A percentile compares a stretch with the other conserved stretches of the same genome.
Evolutionary conservation across 2,329 filamentous ascomycete species (phyloP).

Genomic region (Alternaria postmessia): DNA sequence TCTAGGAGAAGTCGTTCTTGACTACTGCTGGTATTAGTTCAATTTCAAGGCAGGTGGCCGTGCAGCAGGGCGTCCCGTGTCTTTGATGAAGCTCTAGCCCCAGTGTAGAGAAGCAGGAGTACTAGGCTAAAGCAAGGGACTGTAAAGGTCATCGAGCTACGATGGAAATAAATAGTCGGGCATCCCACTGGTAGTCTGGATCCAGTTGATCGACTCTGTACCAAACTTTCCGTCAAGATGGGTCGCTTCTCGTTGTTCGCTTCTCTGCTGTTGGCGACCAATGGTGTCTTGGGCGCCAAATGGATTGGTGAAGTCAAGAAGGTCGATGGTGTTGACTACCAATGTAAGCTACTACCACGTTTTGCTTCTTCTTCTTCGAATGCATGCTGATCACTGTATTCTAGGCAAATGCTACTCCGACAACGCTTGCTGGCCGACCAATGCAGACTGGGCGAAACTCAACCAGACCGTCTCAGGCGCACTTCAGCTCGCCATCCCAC

Average conservation of each 20-base stretch:
- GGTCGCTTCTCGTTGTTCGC: slow-evolving; percentile 30
- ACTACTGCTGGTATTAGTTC: slow-evolving; percentile 2
- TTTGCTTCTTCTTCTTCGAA: no score
- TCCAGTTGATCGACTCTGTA: slow-evolving; percentile 2
- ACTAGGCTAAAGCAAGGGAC: slow-evolving; percentile 3
- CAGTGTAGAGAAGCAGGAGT: not conserved
- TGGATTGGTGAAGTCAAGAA: slow-evolving; percentile 45
- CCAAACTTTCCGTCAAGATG: slow-evolving; percentile 27
- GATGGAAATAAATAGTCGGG: slow-evolving; percentile 15
- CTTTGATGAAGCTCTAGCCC: slow-evolving; percentile 3
- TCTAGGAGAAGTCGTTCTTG: not conserved
- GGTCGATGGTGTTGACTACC: slow-evolving; percentile 33
- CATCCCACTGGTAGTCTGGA: not conserved
- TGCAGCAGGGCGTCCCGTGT: slow-evolving; percentile 12
- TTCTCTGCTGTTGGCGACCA: slow-evolving; percentile 30
- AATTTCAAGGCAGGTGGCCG: not conserved
- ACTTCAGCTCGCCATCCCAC: slow-evolving; percentile 40
- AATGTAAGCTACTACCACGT: slow-evolving; percentile 24
- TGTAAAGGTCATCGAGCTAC: not conserved
- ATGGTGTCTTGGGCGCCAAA: slow-evolving; percentile 23
- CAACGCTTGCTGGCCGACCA: slow-evolving; percentile 44
- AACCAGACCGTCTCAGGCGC: slow-evolving; percentile 42
- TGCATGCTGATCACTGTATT: not conserved
- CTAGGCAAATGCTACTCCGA: slow-evolving; percentile 47
- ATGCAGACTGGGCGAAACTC: slow-evolving; percentile 35